Percentiles rank a stretch among this genome's conserved stretches.
Evolutionary conservation across 345 rosid species (phyloP).

Genomic region (Rhodomyrtus tomentosa): DNA sequence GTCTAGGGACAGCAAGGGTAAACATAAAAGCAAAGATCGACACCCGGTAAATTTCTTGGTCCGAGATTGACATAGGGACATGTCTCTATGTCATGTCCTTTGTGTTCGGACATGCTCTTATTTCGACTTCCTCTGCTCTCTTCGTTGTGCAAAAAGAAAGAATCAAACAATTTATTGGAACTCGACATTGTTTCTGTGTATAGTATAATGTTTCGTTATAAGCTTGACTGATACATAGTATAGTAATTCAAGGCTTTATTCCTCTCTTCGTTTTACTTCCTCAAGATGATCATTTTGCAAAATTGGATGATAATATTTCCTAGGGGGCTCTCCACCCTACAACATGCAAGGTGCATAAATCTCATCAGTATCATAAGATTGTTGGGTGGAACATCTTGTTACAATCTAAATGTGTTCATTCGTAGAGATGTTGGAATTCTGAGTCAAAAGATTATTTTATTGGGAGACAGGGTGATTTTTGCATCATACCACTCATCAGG

Average conservation of each 20-base stretch:
- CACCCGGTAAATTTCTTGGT: slow-evolving; percentile 29
- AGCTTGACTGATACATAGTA: neutral
- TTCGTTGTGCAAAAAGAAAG: neutral
- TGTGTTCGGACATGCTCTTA: neutral
- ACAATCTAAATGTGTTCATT: neutral
- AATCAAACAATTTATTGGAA: neutral
- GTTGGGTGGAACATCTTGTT: neutral
- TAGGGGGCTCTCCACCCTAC: neutral
- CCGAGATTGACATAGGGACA: neutral
- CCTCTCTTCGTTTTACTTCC: neutral
- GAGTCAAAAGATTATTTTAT: neutral
- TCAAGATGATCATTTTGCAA: neutral
- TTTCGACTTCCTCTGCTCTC: neutral
- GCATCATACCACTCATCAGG: neutral
- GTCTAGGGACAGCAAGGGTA: slow-evolving; percentile 52
- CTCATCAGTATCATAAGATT: neutral
- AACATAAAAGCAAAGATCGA: slow-evolving; percentile 27
- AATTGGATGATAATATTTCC: neutral
- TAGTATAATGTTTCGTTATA: neutral
- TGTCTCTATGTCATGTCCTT: neutral
- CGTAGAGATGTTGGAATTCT: neutral
- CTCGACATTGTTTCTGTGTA: neutral
- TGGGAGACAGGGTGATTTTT: neutral
- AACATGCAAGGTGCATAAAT: neutral
- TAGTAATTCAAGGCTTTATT: neutral